These are phyloP conservation scores for Fomitopsis schrenkii DNA, from an alignment of 1,284 basidiomycete genomes.

Conservation along the genomic window DNA sequence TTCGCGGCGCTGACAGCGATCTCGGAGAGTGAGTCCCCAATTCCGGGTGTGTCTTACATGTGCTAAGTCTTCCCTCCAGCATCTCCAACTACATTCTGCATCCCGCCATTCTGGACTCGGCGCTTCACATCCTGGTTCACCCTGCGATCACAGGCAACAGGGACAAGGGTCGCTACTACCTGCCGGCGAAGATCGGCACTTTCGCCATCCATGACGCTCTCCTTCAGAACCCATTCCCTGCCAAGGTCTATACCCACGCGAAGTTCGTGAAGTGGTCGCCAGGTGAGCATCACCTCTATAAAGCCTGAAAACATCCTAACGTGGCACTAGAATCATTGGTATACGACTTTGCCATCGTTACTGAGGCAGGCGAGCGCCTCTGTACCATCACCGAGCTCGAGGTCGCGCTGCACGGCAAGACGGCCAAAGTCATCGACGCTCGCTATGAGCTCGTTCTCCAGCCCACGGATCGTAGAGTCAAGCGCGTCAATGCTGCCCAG, in stretches of 20 bases:
- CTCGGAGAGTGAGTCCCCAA: constrained; percentile 1
- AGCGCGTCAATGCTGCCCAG: neutral
- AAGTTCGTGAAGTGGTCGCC: constrained; percentile 20
- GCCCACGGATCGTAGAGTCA: neutral
- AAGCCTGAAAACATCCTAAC: neutral
- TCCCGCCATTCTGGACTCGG: constrained; percentile 37
- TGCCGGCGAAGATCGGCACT: constrained; percentile 23
- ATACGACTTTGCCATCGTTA: constrained; percentile 14
- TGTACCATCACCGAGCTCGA: constrained; percentile 15
- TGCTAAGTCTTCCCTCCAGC: neutral
- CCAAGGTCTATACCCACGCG: constrained; percentile 13
- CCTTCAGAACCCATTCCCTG: constrained; percentile 11
- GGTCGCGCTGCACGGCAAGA: constrained; percentile 12
- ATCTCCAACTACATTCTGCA: constrained; percentile 22
- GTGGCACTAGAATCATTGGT: constrained; percentile 10
- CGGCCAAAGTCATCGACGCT: constrained; percentile 4
- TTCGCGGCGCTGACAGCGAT: constrained; percentile 6
- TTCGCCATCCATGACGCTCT: constrained; percentile 17
- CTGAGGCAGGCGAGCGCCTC: constrained; percentile 11
- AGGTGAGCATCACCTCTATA: constrained; percentile 17
- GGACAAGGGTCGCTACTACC: constrained; percentile 26
- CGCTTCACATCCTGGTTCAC: constrained; percentile 28
- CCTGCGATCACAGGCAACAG: constrained; percentile 21
- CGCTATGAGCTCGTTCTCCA: constrained; percentile 14
- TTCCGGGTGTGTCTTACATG: neutral